Evolutionary conservation across 2,329 filamentous ascomycete genomes (phyloP), one percentile per base, ranked within the genome.

Genomic region (Endoconidiophora polonica): DNA sequence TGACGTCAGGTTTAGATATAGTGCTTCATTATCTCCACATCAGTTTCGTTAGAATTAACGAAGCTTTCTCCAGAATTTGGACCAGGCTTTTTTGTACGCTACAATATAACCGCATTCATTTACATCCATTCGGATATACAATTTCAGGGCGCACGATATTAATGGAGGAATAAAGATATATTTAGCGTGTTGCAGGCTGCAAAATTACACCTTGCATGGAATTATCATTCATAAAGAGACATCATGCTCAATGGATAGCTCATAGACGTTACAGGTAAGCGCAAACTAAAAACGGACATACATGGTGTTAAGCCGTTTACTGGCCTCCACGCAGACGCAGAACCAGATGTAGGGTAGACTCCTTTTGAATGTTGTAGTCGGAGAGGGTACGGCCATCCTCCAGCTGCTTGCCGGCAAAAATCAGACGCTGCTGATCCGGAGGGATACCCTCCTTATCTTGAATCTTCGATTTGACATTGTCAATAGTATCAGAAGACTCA

Each of bases 351-450:
- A 90, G 73, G 0, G 85, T 90, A 1, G 79, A 84, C 62, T 90
- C 85, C 70, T 90, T 90, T 66, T 96, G 90, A 44, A 95, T 95
- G 71, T 95, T 95, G 78, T 95, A 95, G 64, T 95, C 90, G 46
- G 78, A 83, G 0, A 95, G 72, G 0, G 88, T 95, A 20, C 88
- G 84, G 45, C 88, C 88, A 58, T 95, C 87, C 64, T 94, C 86
- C 1, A 94, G 69, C 66, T 94, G 86, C 77, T 94, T 94, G 53
- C 87, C 87, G 44, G 87, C 86, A 56, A 94, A 94, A 62, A 94
- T 94, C 10, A 94, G 70, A 59, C 88, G 86, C 68, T 94, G 88
- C 66, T 94, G 88, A 66, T 94, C 88, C 2, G 88, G 88, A 1
- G 88, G 88, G 49, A 95, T 94, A 22, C 88, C 88, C 67, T 90